phyloP scores from a whole-genome alignment of 805 yeast species.

The Lipomyces oligophaga region DNA sequence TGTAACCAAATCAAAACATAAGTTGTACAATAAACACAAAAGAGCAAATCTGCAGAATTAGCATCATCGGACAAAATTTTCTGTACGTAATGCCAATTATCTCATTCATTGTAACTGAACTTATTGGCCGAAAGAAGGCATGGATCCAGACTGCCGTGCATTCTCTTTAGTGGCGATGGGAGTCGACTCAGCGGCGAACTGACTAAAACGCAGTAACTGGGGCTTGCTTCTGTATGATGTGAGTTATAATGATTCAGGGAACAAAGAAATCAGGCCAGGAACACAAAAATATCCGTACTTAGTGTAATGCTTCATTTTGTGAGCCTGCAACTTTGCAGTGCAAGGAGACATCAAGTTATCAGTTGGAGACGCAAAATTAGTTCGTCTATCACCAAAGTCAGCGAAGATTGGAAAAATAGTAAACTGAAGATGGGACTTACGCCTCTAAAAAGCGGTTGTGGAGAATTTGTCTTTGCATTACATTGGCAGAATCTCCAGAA shows the following conservation, averaged over 20 bases:
- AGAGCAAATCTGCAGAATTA: no score
- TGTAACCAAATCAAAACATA: background rate
- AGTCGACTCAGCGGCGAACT: constrained; percentile 3
- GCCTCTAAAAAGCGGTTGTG: no score
- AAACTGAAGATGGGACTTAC: no score
- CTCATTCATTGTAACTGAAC: no score
- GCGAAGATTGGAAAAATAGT: no score
- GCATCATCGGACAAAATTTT: no score
- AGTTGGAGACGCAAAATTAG: constrained; percentile 50
- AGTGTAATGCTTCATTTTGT: constrained; percentile 43
- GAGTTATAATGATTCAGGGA: background rate
- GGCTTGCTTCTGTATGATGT: constrained; percentile 21
- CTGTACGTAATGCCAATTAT: no score
- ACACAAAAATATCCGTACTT: constrained; percentile 33
- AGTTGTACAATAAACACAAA: no score
- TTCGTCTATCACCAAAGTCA: constrained; percentile 17
- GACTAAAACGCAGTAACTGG: constrained; percentile 19
- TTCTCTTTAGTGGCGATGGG: constrained; percentile 11
- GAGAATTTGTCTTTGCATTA: no score
- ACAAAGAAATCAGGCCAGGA: background rate
- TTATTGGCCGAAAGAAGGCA: background rate
- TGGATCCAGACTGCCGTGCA: constrained; percentile 1
- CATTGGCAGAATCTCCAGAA: no score
- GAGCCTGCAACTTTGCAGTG: constrained; percentile 52
- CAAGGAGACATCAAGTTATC: constrained; percentile 58